Base-by-base conservation (phyloP, 768 basidiomycete genomes). In the Russula emetica region DNA sequence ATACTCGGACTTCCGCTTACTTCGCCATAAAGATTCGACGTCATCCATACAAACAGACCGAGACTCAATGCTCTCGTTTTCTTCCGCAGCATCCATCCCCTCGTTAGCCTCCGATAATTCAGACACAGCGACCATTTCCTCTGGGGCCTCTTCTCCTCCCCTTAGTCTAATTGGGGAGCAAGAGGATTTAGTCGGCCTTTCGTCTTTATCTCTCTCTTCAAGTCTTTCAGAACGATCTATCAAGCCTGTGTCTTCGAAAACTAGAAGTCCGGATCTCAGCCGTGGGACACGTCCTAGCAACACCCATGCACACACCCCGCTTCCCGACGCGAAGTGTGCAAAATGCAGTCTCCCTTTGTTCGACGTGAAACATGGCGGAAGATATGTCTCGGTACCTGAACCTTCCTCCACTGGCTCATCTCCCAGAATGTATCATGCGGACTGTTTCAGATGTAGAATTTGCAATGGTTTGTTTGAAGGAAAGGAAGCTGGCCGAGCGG, bases 391-490 rank as follows among this genome's bases (percentile, higher is more conserved):
- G 2, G 82, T 91, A 32, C 88, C 90, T 8, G 82, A 75, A 56
- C 73, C 71, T 40, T 69, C 73, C 2, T 71, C 69, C 61, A 75
- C 76, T 50, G 78, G 75, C 34, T 77, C 77, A 20, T 74, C 76
- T 26, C 79, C 84, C n/a, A 80, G 81, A 71, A 79, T 80, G 24
- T 93, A 88, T 69, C 91, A 94, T 67, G 78, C 82, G 3, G 80
- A 84, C 49, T 94, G 91, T 71, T 92, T 94, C 74, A 83, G 80
- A 58, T 94, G 91, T 69, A 76, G 73, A 24, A 76, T 87, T 24
- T 94, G 91, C 69, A 76, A 83, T 50, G 79, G 81, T 20, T 70
- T 78, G 10, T 90, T 94, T 69, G 82, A 81, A 65, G 87, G 88
- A 70, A 77, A 76, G 40, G 75, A 76, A 55, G 80, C 78, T 24